These are phyloP conservation scores for Apodospora peruviana DNA, from an alignment of 495 filamentous ascomycete genomes.

Conservation along the genomic window DNA sequence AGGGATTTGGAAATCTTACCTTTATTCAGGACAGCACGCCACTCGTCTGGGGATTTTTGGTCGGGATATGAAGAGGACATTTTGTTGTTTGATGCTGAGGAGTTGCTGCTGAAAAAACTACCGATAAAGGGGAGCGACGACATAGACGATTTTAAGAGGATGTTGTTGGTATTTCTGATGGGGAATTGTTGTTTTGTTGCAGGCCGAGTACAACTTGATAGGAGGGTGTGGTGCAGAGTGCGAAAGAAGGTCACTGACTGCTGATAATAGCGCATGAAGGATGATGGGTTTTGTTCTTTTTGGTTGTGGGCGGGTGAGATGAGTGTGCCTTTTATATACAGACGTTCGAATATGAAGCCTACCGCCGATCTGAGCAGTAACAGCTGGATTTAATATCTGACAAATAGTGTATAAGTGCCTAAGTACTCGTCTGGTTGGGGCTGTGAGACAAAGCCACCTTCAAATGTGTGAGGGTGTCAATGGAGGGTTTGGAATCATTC, in stretches of 20 bases:
- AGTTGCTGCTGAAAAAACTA: constrained; percentile 67
- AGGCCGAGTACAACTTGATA: constrained; percentile 24
- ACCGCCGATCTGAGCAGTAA: no score
- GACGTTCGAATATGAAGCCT: no score
- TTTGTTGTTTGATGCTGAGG: constrained; percentile 44
- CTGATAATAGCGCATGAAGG: constrained; percentile 53
- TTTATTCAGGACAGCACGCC: constrained; percentile 74
- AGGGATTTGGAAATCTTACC: no score
- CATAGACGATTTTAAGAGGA: constrained; percentile 42
- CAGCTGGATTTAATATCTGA: no score
- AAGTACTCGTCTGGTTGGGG: background rate
- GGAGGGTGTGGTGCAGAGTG: constrained; percentile 34
- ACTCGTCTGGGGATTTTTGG: constrained; percentile 74
- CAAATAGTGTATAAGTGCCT: background rate
- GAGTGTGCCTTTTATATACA: no score
- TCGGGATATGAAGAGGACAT: constrained; percentile 68
- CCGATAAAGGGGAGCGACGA: constrained; percentile 71
- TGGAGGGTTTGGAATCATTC: background rate
- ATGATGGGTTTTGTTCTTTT: constrained; percentile 1
- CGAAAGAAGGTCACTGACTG: constrained; percentile 47
- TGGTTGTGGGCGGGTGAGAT: background rate
- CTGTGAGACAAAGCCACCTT: background rate
- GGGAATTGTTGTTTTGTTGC: background rate
- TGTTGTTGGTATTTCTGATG: constrained; percentile 12
- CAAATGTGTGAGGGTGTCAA: background rate